Evolutionary conservation across 2,329 filamentous ascomycete genomes (phyloP).

Genomic region (Mariannaea elegans): DNA sequence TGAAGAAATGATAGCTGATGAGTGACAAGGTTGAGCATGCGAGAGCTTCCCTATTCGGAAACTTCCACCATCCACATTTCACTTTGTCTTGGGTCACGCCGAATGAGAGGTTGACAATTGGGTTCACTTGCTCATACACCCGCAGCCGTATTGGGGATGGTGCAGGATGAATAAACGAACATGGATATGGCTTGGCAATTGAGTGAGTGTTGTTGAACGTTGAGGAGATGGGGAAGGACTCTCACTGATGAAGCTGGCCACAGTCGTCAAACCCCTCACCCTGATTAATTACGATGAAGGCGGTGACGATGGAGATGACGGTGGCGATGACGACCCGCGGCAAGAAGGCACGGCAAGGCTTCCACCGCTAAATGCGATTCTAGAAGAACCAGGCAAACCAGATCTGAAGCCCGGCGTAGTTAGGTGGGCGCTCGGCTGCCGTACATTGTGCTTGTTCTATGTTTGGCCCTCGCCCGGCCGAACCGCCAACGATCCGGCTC

Average conservation of each 20-base stretch:
- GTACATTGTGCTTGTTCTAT: constrained; percentile 1
- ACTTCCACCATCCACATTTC: not conserved
- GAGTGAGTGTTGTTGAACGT: not conserved
- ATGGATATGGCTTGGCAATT: not conserved
- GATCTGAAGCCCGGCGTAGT: no score
- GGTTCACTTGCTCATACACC: constrained; percentile 1
- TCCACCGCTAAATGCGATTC: not conserved
- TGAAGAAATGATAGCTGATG: no score
- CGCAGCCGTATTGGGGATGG: not conserved
- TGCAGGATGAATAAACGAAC: not conserved
- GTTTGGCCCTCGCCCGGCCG: not conserved
- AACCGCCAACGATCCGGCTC: no score
- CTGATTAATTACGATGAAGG: no score
- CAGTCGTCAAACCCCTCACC: no score
- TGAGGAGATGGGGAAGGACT: no score
- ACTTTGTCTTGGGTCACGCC: constrained; percentile 1
- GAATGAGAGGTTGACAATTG: constrained; percentile 1
- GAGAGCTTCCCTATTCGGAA: constrained; percentile 11
- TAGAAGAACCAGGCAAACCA: not conserved
- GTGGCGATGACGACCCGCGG: not conserved
- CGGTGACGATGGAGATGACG: not conserved
- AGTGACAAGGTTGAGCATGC: constrained; percentile 9
- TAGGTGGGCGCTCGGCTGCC: constrained; percentile 10
- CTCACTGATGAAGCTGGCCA: no score
- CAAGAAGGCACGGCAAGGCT: not conserved